phyloP scores from a whole-genome alignment of 1,284 basidiomycete genomes.

The Ganoderma meredithae region DNA sequence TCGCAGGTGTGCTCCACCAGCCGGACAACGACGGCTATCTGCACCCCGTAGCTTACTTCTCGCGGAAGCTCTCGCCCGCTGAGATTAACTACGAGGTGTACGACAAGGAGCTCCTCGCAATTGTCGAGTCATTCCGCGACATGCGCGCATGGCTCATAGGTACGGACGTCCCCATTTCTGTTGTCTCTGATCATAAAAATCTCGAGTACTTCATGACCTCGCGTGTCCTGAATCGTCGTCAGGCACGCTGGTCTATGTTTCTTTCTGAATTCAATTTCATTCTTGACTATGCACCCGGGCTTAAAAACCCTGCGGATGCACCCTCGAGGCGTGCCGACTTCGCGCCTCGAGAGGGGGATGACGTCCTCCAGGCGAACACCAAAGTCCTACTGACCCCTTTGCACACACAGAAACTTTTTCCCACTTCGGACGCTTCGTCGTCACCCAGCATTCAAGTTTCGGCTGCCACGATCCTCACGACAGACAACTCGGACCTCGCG shows the following conservation, averaged over 20 bases:
- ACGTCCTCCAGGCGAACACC: constrained; percentile 28
- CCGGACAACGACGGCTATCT: constrained; percentile 38
- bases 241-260: constrained; percentile 49
- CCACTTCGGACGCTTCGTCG: constrained; percentile 7
- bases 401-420: too few species aligned
- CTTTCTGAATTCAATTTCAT: constrained; percentile 41
- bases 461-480: constrained; percentile 37
- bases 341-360: constrained; percentile 44
- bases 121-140: constrained; percentile 44
- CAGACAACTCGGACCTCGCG: constrained; percentile 42
- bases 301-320: constrained; percentile 45
- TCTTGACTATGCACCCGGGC: constrained; percentile 45
- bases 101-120: constrained; percentile 47
- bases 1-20: constrained; percentile 42
- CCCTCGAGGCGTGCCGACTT: constrained; percentile 44
- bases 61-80: constrained; percentile 39
- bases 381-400: too few species aligned
- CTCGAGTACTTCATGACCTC: constrained; percentile 46
- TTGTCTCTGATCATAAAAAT: constrained; percentile 46
- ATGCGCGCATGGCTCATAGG: constrained; percentile 44
- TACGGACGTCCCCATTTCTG: constrained; percentile 33
- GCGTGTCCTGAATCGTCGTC: constrained; percentile 44
- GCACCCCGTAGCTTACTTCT: constrained; percentile 44
- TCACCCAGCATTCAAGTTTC: constrained; percentile 19
- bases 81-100: constrained; percentile 36